These are phyloP conservation scores for Claviceps purpurea DNA, from an alignment of 2,329 filamentous ascomycete genomes.

Conservation along the genomic window DNA sequence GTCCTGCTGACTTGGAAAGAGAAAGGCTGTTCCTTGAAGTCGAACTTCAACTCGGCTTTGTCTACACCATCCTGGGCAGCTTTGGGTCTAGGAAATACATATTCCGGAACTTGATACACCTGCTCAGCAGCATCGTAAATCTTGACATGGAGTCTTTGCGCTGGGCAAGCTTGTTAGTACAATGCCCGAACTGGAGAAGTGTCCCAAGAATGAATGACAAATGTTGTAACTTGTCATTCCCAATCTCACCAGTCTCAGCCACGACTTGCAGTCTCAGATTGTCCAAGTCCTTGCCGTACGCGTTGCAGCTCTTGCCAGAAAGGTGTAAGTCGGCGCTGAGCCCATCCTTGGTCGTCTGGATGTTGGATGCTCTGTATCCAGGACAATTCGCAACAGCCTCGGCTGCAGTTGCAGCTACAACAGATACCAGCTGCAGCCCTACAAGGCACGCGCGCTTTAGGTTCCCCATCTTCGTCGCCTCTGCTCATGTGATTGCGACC, in stretches of 20 bases:
- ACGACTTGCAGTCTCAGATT: slow-evolving; percentile 17
- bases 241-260: slow-evolving; percentile 17
- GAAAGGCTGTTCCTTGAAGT: slow-evolving; percentile 36
- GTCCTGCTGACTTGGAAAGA: slow-evolving; percentile 41
- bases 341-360: slow-evolving; percentile 35
- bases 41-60: slow-evolving; percentile 30
- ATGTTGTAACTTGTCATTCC: background rate
- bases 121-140: slow-evolving; percentile 52
- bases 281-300: slow-evolving; percentile 42
- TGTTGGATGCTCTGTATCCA: slow-evolving; percentile 52
- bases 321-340: slow-evolving; percentile 57
- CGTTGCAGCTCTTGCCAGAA: slow-evolving; percentile 57
- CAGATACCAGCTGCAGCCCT: background rate
- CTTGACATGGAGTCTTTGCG: slow-evolving; percentile 53
- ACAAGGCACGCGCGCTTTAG: background rate
- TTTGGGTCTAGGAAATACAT: slow-evolving; percentile 47
- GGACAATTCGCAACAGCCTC: slow-evolving; percentile 32
- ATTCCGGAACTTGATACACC: slow-evolving; percentile 58
- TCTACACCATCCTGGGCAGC: slow-evolving; percentile 7
- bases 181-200: background rate
- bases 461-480: background rate
- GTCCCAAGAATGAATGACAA: background rate
- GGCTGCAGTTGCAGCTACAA: background rate
- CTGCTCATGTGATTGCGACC: background rate
- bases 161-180: background rate